Evolutionary conservation across 495 filamentous ascomycete species (phyloP), one percentile per base, ranked within the genome.

Genomic region (Penicillium riverlandense): DNA sequence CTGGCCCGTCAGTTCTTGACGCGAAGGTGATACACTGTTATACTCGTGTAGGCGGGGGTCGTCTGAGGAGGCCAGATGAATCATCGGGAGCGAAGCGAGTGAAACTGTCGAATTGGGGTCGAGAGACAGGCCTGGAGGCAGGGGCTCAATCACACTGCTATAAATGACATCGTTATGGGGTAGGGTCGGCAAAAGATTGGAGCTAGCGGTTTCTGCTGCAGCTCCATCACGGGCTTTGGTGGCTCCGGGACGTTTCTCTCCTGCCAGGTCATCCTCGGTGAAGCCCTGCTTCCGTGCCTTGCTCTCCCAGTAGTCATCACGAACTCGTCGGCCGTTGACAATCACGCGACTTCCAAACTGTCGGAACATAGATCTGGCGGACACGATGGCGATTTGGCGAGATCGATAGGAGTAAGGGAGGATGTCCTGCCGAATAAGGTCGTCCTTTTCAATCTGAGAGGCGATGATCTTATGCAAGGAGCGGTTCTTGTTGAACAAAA

Each of bases 401-500:
- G 92, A 99, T 14, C 94, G 80, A 56, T 99, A 99, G 15, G 92
- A 97, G 65, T 97, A 99, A 0, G 94, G 94, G 28, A 99, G 69
- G 41, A 97, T 90, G 55, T 96, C 92, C 65, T 97, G 89, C 44
- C 82, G 73, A 31, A 99, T 96, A 7, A 99, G 70, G 61, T 97
- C 89, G 55, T 97, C 92, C 69, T 97, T 99, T 65, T 99, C 92
- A 6, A 83, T 68, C 65, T 99, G 92, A 12, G 83, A 90, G 22
- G 94, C 92, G 53, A 99, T 99, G 55, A 99, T 99, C 71, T 97
- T 99, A 75, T 82, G 91, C 13, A 99, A 74, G 1, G 94, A 97
- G 45, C 90, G 72, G 56, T 99, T 99, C 68, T 99, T 99, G 77
- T 99, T 99, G 73, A 99, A 99, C 11, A 99, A 72, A 37, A 99